phyloP scores from a whole-genome alignment of 352 stramenopile species.

The Globisporangium paddicum region DNA sequence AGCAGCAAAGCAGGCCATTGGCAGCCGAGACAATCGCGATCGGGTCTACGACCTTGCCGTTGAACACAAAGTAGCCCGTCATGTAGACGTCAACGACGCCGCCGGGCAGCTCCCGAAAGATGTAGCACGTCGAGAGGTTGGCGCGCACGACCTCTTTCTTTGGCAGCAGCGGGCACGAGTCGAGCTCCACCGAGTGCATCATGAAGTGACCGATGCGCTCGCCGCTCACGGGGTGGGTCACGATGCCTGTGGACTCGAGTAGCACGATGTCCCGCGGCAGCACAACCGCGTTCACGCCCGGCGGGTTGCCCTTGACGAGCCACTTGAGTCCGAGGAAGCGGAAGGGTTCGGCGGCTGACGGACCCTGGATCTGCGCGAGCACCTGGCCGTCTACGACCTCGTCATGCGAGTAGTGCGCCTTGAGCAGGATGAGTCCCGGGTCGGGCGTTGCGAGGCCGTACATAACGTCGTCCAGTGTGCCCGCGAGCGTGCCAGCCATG shows the following conservation, averaged over 20 bases:
- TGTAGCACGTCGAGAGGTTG: no score
- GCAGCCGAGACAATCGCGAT: conserved; percentile 11
- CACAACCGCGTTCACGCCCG: conserved; percentile 19
- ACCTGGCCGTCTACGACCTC: conserved; percentile 33
- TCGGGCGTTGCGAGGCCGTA: no score
- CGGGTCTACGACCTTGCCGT: conserved; percentile 24
- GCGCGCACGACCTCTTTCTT: no score
- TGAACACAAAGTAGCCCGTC: conserved; percentile 31
- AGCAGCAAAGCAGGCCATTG: conserved; percentile 15
- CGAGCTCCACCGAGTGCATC: conserved; percentile 51
- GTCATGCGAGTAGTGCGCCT: conserved; percentile 29
- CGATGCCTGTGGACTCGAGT: conserved; percentile 48
- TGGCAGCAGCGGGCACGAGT: no score
- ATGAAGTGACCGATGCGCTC: conserved; percentile 42
- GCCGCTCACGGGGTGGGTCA: conserved; percentile 3
- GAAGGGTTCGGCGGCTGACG: conserved; percentile 35
- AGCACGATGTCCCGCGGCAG: conserved; percentile 44
- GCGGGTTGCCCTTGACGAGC: conserved; percentile 14
- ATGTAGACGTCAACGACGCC: conserved; percentile 45
- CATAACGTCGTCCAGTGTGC: conserved; percentile 52
- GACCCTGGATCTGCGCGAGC: conserved; percentile 25
- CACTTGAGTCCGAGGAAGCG: conserved; percentile 48
- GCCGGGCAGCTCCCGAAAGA: conserved; percentile 16
- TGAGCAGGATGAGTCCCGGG: conserved; percentile 31
- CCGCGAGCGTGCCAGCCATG: conserved; percentile 30